phyloP scores from a whole-genome alignment of 805 yeast genomes.

The Hyphopichia homilentoma region DNA sequence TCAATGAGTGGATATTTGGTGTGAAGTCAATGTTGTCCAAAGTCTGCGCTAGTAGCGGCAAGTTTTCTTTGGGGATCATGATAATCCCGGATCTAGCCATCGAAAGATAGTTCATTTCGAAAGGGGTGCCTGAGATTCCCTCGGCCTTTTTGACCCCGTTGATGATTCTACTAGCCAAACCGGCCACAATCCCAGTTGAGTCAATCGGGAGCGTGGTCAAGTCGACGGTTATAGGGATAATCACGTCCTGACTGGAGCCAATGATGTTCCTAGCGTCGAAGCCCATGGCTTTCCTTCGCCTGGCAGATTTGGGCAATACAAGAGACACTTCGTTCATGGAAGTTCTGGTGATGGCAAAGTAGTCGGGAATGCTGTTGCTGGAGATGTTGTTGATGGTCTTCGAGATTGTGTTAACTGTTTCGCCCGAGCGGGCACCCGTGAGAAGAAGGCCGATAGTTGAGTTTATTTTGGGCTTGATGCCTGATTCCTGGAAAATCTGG shows the following conservation, averaged over 20 bases:
- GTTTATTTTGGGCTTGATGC: constrained; percentile 45
- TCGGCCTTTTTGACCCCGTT: constrained; percentile 21
- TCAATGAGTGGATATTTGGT: background rate
- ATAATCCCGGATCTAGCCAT: constrained; percentile 60
- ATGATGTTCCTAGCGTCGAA: constrained; percentile 40
- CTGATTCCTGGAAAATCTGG: constrained; percentile 27
- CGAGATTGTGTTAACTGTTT: constrained; percentile 36
- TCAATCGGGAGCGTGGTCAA: constrained; percentile 52
- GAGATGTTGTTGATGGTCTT: constrained; percentile 40
- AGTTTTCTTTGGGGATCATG: constrained; percentile 52
- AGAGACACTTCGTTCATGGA: constrained; percentile 49
- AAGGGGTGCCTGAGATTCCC: constrained; percentile 10
- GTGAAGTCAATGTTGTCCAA: constrained; percentile 7
- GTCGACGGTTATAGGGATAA: constrained; percentile 56
- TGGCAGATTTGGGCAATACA: constrained; percentile 40
- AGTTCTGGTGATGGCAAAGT: constrained; percentile 52
- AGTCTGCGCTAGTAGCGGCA: constrained; percentile 26
- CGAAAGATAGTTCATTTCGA: constrained; percentile 56
- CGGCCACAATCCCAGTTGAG: constrained; percentile 64
- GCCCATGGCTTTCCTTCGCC: constrained; percentile 32
- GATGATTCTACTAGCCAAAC: constrained; percentile 51
- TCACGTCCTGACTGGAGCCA: constrained; percentile 55
- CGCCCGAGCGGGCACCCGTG: constrained; percentile 58
- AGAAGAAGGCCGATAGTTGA: constrained; percentile 39
- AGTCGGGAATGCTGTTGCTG: constrained; percentile 29